Evolutionary conservation across 148 eudicot species (phyloP).

Genomic region (Nepenthes gracilis): DNA sequence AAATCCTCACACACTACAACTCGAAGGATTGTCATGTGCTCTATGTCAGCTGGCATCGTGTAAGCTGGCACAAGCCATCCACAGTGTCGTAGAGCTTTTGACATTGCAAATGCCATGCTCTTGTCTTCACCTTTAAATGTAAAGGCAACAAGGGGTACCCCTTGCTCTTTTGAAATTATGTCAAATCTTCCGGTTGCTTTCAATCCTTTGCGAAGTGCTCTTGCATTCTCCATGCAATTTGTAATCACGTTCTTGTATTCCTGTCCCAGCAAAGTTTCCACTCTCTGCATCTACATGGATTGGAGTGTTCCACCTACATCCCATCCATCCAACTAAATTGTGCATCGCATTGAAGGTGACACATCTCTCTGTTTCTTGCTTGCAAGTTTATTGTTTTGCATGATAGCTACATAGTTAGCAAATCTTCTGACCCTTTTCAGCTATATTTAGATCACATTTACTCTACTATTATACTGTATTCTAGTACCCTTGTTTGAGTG

Average conservation of each 20-base stretch:
- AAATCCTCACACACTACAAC: conserved; percentile 27
- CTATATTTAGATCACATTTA: too few species aligned
- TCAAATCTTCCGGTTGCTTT: conserved; percentile 20
- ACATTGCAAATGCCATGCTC: conserved; percentile 20
- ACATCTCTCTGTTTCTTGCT: too few species aligned
- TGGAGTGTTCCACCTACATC: conserved; percentile 35
- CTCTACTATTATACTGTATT: too few species aligned
- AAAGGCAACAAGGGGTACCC: conserved; percentile 27
- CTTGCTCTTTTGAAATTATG: conserved; percentile 23
- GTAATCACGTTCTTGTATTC: conserved; percentile 25
- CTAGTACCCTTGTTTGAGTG: too few species aligned
- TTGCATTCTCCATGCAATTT: conserved; percentile 25
- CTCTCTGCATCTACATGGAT: conserved; percentile 49
- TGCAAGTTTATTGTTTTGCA: too few species aligned
- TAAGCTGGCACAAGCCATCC: conserved; percentile 39
- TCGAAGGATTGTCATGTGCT: conserved; percentile 25
- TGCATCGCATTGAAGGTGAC: too few species aligned
- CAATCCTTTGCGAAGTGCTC: conserved; percentile 18
- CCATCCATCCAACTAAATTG: too few species aligned
- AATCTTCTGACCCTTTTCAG: too few species aligned
- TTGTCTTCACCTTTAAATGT: conserved; percentile 18
- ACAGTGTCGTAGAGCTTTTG: conserved; percentile 18
- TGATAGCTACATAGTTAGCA: too few species aligned
- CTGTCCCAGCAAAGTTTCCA: conserved; percentile 29
- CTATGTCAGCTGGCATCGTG: conserved; percentile 30